Evolutionary conservation across 805 yeast genomes (phyloP).

Genomic region (Saccharomycodes ludwigii): DNA sequence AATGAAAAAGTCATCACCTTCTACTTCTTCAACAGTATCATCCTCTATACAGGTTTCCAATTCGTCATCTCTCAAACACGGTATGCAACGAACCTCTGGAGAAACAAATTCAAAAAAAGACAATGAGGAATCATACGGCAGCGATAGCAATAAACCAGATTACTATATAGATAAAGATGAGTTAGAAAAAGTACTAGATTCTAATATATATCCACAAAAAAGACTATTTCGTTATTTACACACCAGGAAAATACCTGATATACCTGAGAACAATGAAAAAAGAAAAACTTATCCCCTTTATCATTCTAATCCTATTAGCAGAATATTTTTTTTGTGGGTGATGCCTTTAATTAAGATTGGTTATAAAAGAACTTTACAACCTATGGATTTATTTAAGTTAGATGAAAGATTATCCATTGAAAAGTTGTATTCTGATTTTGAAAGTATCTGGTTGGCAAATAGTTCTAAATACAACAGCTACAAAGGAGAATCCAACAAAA

Average conservation of each 20-base stretch:
- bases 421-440: slow-evolving; percentile 13
- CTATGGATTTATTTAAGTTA: slow-evolving; percentile 32
- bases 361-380: slow-evolving; percentile 39
- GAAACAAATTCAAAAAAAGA: slow-evolving; percentile 11
- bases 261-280: slow-evolving; percentile 37
- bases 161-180: slow-evolving; percentile 23
- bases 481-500: slow-evolving; percentile 27
- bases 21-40: slow-evolving; percentile 3
- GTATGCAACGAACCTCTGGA: slow-evolving; percentile 15
- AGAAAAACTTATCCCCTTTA: slow-evolving; percentile 38
- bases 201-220: slow-evolving; percentile 28
- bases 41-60: slow-evolving; percentile 1
- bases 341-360: slow-evolving; percentile 38
- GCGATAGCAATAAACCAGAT: too few relatives aligned
- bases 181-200: slow-evolving; percentile 24
- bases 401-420: slow-evolving; percentile 17
- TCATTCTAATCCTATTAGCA: slow-evolving; percentile 28
- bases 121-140: too few relatives aligned
- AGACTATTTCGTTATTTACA: slow-evolving; percentile 40
- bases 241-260: slow-evolving; percentile 30
- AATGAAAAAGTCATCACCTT: slow-evolving; percentile 6
- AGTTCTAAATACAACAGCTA: slow-evolving; percentile 25
- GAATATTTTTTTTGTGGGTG: slow-evolving; percentile 33
- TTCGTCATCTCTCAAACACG: slow-evolving; percentile 6
- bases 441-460: slow-evolving; percentile 18